Evolutionary conservation across 352 stramenopile species (phyloP), one percentile per base, ranked within the genome.

Genomic region (Pythium plurisporium): DNA sequence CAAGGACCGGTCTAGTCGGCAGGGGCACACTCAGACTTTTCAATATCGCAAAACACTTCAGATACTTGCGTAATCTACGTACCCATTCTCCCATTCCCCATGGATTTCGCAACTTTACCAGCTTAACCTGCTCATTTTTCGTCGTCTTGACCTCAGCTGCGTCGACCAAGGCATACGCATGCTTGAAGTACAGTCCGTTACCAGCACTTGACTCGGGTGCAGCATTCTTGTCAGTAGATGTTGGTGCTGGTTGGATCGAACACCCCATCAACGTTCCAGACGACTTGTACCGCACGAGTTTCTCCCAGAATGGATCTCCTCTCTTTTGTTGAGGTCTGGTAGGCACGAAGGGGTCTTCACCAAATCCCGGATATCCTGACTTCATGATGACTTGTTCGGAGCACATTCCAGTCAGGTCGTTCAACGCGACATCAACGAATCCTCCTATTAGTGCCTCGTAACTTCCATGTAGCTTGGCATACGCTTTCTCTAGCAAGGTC

Each of bases 41-140:
- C n/a, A n/a, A n/a, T n/a, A n/a, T n/a, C n/a, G n/a, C n/a, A n/a
- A n/a, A n/a, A n/a, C n/a, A n/a, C n/a, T n/a, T n/a, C n/a, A n/a
- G n/a, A n/a, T n/a, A n/a, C n/a, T n/a, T n/a, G n/a, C n/a, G n/a
- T n/a, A n/a, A n/a, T n/a, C n/a, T n/a, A 27, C 68, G 50, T 74
- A 92, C 84, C 90, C 90, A 97, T 66, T 97, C 89, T 11, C 87
- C 88, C 71, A 94, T 95, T 29, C 89, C 88, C 89, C 89, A 97
- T 0, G 89, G 89, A 62, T 97, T 97, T 22, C 89, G 77, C 3
- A 96, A 62, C 47, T 94, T 89, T 0, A 96, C 64, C 17, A 97
- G 65, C 2, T 69, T 70, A 42, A 92, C 70, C 17, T 37, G 47
- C 17, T 87, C 72, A 2, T 74, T 60, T 36, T 82, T 81, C 1